Evolutionary conservation across 306 rosid species (phyloP), one percentile per base, ranked within the genome.

Genomic region (Abrus pulchellus): DNA sequence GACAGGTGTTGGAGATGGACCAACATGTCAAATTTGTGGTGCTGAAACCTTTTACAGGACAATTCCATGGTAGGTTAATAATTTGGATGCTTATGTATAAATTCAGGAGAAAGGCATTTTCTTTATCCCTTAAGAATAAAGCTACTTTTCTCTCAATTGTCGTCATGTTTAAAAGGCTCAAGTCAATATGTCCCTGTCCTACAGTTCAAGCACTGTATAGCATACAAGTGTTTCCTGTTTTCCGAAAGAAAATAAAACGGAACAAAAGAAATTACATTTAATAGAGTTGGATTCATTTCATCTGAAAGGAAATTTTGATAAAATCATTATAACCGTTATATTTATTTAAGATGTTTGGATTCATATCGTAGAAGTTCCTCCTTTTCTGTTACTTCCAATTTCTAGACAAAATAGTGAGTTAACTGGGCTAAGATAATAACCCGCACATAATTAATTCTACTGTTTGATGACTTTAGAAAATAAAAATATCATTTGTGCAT

Each of bases 21-120:
- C 80, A 60, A n/a, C 38, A 65, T 34, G 87, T 86, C 85, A 78
- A 86, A 66, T 67, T 44, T 73, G 61, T 36, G 72, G 82, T 77
- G 84, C 87, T 61, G 76, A 50, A 59, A 32, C n/a, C 44, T 29
- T 65, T 76, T 62, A 20, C 2, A 30, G 11, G 1, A 2, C 6
- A 28, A 47, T 47, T 30, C 27, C 12, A 14, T 20, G 30, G 9
- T 45, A 45, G 7, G 44, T 38, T 49, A 11, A 68, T 20, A 38
- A 20, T 33, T 33, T 61, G 59, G 76, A 56, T 52, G 13, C 49
- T 41, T 12, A 7, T 5, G 61, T 20, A 80, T 62, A n/a, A 80
- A 62, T 52, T 30, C 2, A 29, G 38, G 33, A 53, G 59, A 40
- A 72, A 52, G 5, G 11, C 28, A 63, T 40, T 36, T n/a, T 63